These are phyloP conservation scores for Saccharomycopsis vini DNA, from an alignment of 805 yeast genomes.

Conservation along the genomic window DNA sequence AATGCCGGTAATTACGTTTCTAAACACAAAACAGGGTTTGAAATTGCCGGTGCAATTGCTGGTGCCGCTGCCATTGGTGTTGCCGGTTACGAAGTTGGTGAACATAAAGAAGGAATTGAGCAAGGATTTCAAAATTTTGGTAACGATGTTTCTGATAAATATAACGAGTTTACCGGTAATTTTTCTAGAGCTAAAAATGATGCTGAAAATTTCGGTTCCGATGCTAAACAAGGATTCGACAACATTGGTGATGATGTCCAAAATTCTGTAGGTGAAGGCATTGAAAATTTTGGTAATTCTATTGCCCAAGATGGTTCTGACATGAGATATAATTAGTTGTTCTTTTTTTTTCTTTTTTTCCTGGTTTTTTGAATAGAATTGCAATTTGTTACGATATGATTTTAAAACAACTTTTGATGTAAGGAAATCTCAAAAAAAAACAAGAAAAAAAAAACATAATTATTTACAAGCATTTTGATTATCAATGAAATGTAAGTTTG, in stretches of 20 bases:
- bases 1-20: too few relatives aligned
- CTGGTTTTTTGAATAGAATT: too few relatives aligned
- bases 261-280: slow-evolving; percentile 9
- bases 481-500: too few relatives aligned
- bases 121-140: slow-evolving; percentile 3
- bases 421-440: too few relatives aligned
- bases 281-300: slow-evolving; percentile 12
- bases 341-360: too few relatives aligned
- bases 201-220: slow-evolving; percentile 13
- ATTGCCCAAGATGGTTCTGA: slow-evolving; percentile 12
- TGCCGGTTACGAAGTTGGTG: slow-evolving; percentile 12
- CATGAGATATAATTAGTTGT: slow-evolving; percentile 2
- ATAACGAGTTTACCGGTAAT: background rate
- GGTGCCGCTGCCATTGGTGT: slow-evolving; percentile 15
- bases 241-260: slow-evolving; percentile 14
- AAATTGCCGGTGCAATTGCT: slow-evolving; percentile 14
- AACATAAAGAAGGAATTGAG: slow-evolving; percentile 8
- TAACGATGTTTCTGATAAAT: background rate
- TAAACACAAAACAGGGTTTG: slow-evolving; percentile 13
- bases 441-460: too few relatives aligned
- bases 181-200: slow-evolving; percentile 11
- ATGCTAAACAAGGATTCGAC: slow-evolving; percentile 15
- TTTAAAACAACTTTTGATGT: too few relatives aligned
- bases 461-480: too few relatives aligned
- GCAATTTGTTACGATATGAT: too few relatives aligned